Evolutionary conservation across 2,329 filamentous ascomycete genomes (phyloP).

Genomic region (Colletotrichum higginsianum): DNA sequence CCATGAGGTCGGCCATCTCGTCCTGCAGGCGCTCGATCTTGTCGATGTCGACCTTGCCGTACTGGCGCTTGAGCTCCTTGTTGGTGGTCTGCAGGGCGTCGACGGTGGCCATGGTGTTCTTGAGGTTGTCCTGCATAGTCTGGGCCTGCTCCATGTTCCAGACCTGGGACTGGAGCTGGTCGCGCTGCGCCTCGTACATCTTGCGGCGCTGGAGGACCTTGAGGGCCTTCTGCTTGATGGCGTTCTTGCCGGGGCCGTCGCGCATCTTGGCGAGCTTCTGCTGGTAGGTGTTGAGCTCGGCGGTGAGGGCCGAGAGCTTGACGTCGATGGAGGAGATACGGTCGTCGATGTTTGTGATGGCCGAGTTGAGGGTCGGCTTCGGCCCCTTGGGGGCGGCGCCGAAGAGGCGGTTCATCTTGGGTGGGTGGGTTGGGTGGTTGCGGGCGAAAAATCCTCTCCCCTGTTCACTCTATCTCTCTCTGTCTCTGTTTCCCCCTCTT

Average conservation of each 20-base stretch:
- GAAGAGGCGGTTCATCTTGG: conserved; percentile 94
- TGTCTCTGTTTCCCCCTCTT: too few relatives aligned
- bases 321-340: conserved; percentile 92
- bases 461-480: too few relatives aligned
- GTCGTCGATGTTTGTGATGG: conserved; percentile 88
- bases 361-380: conserved; percentile 88
- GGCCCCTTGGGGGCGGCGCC: conserved; percentile 88
- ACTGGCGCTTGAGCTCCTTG: conserved; percentile 92
- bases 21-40: conserved; percentile 98
- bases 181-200: conserved; percentile 93
- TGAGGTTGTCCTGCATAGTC: conserved; percentile 98
- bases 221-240: conserved; percentile 93
- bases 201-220: conserved; percentile 95
- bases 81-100: conserved; percentile 98
- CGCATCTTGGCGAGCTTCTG: conserved; percentile 91
- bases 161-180: conserved; percentile 92
- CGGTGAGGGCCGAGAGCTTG: conserved; percentile 92
- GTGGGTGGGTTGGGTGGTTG: background rate
- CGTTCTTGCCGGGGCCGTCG: conserved; percentile 92
- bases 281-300: conserved; percentile 91
- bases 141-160: conserved; percentile 99
- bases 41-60: conserved; percentile 97
- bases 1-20: conserved; percentile 98
- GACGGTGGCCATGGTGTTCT: conserved; percentile 98
- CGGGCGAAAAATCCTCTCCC: too few relatives aligned